Evolutionary conservation across 495 filamentous ascomycete genomes (phyloP).

Genomic region (Lasiosphaeris hirsuta): DNA sequence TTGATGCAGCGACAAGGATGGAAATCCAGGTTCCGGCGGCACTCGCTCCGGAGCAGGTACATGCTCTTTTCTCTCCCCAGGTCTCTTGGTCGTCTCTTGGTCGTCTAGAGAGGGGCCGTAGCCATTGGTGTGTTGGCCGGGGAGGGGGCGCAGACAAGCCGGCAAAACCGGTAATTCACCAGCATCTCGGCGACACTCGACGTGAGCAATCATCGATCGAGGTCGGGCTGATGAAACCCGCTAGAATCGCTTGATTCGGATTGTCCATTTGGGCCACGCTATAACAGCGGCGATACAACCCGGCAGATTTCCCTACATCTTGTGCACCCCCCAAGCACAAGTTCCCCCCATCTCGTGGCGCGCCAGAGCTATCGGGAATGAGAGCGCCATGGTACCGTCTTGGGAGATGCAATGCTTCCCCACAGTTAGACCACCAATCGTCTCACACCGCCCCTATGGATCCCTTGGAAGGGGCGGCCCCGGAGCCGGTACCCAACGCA

Average conservation of each 20-base stretch:
- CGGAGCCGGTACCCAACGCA: no score
- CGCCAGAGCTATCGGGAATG: no score
- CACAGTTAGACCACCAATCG: constrained; percentile 15
- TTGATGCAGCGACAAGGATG: constrained; percentile 2
- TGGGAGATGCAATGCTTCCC: neutral
- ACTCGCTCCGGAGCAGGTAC: constrained; percentile 17
- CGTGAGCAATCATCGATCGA: no score
- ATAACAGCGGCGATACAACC: no score
- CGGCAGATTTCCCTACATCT: no score
- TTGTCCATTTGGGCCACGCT: no score
- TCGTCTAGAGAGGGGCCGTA: constrained; percentile 18
- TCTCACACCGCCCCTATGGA: constrained; percentile 7
- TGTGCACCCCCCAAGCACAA: no score
- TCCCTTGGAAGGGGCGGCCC: neutral
- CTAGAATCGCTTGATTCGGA: neutral
- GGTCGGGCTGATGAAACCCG: constrained; percentile 1
- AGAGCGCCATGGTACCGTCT: no score
- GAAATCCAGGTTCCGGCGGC: constrained; percentile 13
- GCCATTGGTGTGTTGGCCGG: constrained; percentile 2
- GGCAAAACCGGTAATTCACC: constrained; percentile 15
- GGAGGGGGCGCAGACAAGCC: neutral
- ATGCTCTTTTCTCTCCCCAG: neutral
- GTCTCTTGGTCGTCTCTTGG: neutral
- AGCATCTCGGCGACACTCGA: neutral
- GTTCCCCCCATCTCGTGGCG: no score